phyloP scores from a whole-genome alignment of 176 grass and related monocot species.

The Ensete ventricosum region DNA sequence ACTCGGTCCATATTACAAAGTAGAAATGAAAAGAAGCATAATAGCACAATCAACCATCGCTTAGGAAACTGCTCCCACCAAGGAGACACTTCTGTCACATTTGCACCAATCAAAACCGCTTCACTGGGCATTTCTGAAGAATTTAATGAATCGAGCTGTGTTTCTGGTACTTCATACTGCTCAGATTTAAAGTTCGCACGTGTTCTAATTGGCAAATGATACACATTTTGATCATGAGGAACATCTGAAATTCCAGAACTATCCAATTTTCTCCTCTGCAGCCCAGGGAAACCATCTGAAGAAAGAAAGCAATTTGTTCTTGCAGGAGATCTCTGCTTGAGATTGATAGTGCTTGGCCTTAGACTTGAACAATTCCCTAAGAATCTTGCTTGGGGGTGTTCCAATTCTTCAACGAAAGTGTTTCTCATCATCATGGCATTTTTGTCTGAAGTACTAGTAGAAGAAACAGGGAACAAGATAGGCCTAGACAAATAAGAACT shows the following conservation, averaged over 20 bases:
- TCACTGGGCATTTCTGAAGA: constrained; percentile 45
- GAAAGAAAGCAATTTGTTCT: constrained; percentile 46
- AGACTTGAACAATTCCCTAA: constrained; percentile 7
- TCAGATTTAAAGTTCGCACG: constrained; percentile 55
- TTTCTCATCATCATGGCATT: not conserved
- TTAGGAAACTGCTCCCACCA: constrained; percentile 90
- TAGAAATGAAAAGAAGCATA: constrained; percentile 82
- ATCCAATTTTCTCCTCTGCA: constrained; percentile 44
- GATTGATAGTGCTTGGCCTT: constrained; percentile 16
- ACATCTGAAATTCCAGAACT: constrained; percentile 18
- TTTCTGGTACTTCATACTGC: constrained; percentile 55
- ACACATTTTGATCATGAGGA: constrained; percentile 21
- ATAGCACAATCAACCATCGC: constrained; percentile 61
- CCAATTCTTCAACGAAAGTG: constrained; percentile 9
- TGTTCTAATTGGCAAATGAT: constrained; percentile 26
- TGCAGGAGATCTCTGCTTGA: constrained; percentile 22
- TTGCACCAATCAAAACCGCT: constrained; percentile 34
- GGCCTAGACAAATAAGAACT: constrained; percentile 24
- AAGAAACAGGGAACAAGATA: constrained; percentile 22
- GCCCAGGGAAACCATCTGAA: constrained; percentile 25
- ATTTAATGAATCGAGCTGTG: constrained; percentile 30
- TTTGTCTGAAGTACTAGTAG: constrained; percentile 17
- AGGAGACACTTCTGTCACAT: constrained; percentile 22
- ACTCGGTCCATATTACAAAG: constrained; percentile 98
- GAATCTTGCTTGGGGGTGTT: constrained; percentile 7